Conservation (phyloP, 2,329 filamentous ascomycete species). For the Coleophoma cylindrospora region DNA sequence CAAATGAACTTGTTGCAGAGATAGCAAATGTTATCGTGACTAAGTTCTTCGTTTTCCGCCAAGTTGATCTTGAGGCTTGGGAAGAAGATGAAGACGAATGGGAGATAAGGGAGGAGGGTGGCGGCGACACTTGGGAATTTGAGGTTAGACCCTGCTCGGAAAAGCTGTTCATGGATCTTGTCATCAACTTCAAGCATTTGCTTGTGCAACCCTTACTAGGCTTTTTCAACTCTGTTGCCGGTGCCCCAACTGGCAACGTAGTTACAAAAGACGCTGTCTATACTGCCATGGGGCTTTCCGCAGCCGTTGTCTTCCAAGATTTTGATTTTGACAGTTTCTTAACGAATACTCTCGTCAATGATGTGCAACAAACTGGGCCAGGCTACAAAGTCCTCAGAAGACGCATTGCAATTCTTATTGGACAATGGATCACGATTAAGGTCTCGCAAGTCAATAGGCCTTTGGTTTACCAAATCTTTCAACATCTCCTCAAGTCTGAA, state of each 20-base stretch:
- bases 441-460: slow-evolving; percentile 63
- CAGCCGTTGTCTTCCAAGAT: slow-evolving; percentile 65
- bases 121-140: slow-evolving; percentile 85
- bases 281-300: slow-evolving; percentile 82
- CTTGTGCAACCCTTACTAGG: slow-evolving; percentile 73
- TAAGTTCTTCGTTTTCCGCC: slow-evolving; percentile 81
- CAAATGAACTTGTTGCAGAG: slow-evolving; percentile 69
- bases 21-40: slow-evolving; percentile 83
- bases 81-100: slow-evolving; percentile 93
- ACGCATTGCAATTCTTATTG: slow-evolving; percentile 81
- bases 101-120: slow-evolving; percentile 84
- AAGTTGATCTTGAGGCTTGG: slow-evolving; percentile 85
- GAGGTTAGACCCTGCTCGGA: slow-evolving; percentile 89
- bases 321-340: slow-evolving; percentile 85
- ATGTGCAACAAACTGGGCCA: slow-evolving; percentile 61
- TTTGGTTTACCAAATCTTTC: slow-evolving; percentile 82
- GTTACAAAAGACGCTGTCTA: slow-evolving; percentile 92
- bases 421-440: slow-evolving; percentile 83
- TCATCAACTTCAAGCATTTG: slow-evolving; percentile 81
- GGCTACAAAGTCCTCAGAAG: slow-evolving; percentile 79
- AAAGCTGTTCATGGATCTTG: slow-evolving; percentile 86
- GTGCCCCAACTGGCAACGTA: slow-evolving; percentile 57
- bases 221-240: slow-evolving; percentile 77
- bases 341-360: slow-evolving; percentile 66
- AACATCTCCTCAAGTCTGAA: slow-evolving; percentile 73